A percentile compares a stretch with the other conserved stretches of the same genome.
Evolutionary conservation across 164 flowering plant genomes (phyloP).

Genomic region (Annona squamosa): DNA sequence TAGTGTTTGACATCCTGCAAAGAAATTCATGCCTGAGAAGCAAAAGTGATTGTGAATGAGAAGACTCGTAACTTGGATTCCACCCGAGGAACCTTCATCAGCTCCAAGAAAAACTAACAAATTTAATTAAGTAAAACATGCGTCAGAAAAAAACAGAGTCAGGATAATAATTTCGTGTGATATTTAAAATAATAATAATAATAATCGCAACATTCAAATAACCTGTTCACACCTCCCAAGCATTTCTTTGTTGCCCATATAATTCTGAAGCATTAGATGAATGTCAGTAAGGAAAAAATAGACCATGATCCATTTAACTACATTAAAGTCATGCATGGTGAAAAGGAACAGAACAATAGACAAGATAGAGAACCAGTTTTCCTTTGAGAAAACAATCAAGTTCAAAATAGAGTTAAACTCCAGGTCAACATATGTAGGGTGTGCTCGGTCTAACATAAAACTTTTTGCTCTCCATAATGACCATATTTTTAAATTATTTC

Average conservation of each 20-base stretch:
- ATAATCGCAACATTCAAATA: constrained; percentile 2
- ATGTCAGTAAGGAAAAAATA: constrained; percentile 8
- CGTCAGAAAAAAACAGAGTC: constrained; percentile 5
- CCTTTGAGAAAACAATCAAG: too few relatives aligned
- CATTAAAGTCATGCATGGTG: not conserved
- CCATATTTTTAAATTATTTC: too few relatives aligned
- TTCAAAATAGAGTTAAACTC: too few relatives aligned
- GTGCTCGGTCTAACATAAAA: too few relatives aligned
- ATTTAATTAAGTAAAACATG: not conserved
- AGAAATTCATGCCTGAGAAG: constrained; percentile 55
- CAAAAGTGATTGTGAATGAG: constrained; percentile 82
- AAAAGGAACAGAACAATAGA: not conserved
- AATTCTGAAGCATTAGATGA: constrained; percentile 48
- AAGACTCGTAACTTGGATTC: constrained; percentile 93
- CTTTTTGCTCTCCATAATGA: too few relatives aligned
- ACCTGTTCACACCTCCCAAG: constrained; percentile 99
- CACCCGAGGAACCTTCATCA: constrained; percentile 97
- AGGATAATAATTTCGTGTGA: not conserved
- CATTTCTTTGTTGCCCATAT: constrained; percentile 73
- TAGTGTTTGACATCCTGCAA: not conserved
- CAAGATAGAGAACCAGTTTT: too few relatives aligned
- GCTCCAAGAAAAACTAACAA: constrained; percentile 87
- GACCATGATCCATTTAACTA: not conserved
- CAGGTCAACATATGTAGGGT: too few relatives aligned
- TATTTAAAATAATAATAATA: not conserved